These are phyloP conservation scores for Xerocomus minutiporus DNA, from an alignment of 1,284 basidiomycete species.

Conservation along the genomic window DNA sequence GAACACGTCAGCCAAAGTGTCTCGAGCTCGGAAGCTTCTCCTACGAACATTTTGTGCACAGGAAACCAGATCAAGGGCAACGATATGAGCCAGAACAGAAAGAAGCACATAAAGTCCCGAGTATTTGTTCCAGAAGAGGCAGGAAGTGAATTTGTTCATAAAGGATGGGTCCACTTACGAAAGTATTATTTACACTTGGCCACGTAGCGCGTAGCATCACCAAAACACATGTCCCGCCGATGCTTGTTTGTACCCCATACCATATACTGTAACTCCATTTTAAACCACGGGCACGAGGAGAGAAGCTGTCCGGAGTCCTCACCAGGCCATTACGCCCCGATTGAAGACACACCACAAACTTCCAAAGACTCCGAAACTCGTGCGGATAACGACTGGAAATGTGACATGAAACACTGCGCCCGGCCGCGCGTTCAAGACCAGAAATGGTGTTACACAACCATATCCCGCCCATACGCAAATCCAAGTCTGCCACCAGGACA, in stretches of 20 bases:
- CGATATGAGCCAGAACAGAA: slow-evolving; percentile 82
- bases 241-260: slow-evolving; percentile 79
- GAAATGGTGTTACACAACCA: slow-evolving; percentile 64
- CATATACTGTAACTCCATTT: slow-evolving; percentile 47
- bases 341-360: slow-evolving; percentile 82
- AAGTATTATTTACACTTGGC: slow-evolving; percentile 69
- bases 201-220: slow-evolving; percentile 71
- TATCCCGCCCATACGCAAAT: slow-evolving; percentile 78
- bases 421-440: slow-evolving; percentile 76
- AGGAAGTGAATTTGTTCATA: slow-evolving; percentile 39
- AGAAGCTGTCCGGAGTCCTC: slow-evolving; percentile 28
- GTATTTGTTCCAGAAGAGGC: slow-evolving; percentile 67
- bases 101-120: slow-evolving; percentile 74
- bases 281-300: slow-evolving; percentile 19
- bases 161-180: slow-evolving; percentile 39
- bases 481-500: slow-evolving; percentile 84
- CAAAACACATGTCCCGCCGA: slow-evolving; percentile 74
- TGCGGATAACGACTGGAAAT: slow-evolving; percentile 75
- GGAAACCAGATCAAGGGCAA: slow-evolving; percentile 79
- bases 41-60: slow-evolving; percentile 68
- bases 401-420: slow-evolving; percentile 77
- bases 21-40: slow-evolving; percentile 15
- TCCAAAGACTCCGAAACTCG: slow-evolving; percentile 80
- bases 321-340: slow-evolving; percentile 75
- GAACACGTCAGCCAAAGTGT: slow-evolving; percentile 13